phyloP scores from a whole-genome alignment of 495 filamentous ascomycete species.

The Daldinia childiae region DNA sequence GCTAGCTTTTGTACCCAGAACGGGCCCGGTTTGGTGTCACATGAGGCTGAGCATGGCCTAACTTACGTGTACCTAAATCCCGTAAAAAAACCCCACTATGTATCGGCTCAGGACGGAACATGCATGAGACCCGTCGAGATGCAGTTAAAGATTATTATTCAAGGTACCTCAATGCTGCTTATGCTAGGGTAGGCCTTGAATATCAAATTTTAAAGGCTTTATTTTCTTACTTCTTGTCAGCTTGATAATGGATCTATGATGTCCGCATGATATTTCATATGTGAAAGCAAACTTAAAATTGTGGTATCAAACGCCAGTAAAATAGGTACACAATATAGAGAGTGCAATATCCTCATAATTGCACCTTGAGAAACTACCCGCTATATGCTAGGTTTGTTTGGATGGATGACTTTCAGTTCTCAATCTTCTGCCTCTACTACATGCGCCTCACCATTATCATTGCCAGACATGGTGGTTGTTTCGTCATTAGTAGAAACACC shows the following conservation, averaged over 20 bases:
- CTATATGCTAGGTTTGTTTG: no score
- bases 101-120: slow-evolving; percentile 3
- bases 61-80: not conserved
- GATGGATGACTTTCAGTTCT: slow-evolving; percentile 11
- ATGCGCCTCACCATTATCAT: slow-evolving; percentile 12
- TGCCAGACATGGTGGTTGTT: slow-evolving; percentile 17
- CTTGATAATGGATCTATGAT: not conserved
- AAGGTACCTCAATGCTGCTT: not conserved
- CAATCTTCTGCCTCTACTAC: slow-evolving; percentile 34
- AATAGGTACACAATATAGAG: not conserved
- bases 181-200: not conserved
- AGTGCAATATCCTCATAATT: not conserved
- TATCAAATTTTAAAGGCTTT: not conserved
- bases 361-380: not conserved
- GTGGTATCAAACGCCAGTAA: slow-evolving; percentile 3
- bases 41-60: slow-evolving; percentile 29
- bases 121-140: slow-evolving; percentile 1
- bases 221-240: not conserved
- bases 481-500: slow-evolving; percentile 18
- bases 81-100: slow-evolving; percentile 8
- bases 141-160: not conserved
- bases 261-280: not conserved
- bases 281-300: not conserved
- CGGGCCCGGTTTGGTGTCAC: slow-evolving; percentile 10
- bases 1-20: not conserved